phyloP scores from a whole-genome alignment of 108 stramenopile species.

The Conticribra weissflogii region DNA sequence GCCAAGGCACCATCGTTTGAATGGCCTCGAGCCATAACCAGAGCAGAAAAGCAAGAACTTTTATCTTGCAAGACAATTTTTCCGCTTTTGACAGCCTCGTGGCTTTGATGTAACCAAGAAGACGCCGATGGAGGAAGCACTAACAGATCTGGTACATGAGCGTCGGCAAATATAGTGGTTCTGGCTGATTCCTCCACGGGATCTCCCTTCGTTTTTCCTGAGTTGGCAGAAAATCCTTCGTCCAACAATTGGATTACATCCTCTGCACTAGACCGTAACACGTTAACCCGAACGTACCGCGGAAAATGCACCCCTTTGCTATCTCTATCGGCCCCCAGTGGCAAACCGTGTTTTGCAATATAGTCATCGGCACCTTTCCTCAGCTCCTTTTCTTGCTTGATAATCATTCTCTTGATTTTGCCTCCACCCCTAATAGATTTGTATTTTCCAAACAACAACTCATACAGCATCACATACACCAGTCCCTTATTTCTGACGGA shows the following conservation, averaged over 20 bases:
- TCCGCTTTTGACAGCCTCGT: conserved; percentile 74
- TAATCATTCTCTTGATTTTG: conserved; percentile 76
- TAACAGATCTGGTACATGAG: conserved; percentile 83
- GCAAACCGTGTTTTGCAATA: conserved; percentile 6
- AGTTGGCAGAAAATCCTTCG: conserved; percentile 8
- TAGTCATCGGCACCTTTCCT: conserved; percentile 28
- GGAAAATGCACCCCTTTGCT: conserved; percentile 52
- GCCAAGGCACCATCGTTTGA: conserved; percentile 13
- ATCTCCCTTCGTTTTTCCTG: too few relatives aligned
- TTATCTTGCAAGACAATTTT: conserved; percentile 92
- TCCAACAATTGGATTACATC: conserved; percentile 50
- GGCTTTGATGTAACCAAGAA: conserved; percentile 44
- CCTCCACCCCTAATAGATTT: conserved; percentile 85
- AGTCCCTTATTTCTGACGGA: conserved; percentile 57
- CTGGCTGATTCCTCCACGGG: too few relatives aligned
- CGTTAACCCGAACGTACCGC: conserved; percentile 87
- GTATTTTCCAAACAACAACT: conserved; percentile 82
- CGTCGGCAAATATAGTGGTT: conserved; percentile 61
- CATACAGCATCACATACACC: conserved; percentile 82
- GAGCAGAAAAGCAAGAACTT: conserved; percentile 93
- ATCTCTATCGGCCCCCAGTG: background rate
- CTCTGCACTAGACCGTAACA: conserved; percentile 49
- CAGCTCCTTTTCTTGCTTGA: conserved; percentile 62
- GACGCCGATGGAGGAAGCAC: conserved; percentile 67
- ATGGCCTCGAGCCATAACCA: conserved; percentile 79